Percentiles rank a stretch among this genome's conserved stretches.
phyloP scores from a whole-genome alignment of 2,329 filamentous ascomycete genomes.

The Dactylellina parvicollis region DNA sequence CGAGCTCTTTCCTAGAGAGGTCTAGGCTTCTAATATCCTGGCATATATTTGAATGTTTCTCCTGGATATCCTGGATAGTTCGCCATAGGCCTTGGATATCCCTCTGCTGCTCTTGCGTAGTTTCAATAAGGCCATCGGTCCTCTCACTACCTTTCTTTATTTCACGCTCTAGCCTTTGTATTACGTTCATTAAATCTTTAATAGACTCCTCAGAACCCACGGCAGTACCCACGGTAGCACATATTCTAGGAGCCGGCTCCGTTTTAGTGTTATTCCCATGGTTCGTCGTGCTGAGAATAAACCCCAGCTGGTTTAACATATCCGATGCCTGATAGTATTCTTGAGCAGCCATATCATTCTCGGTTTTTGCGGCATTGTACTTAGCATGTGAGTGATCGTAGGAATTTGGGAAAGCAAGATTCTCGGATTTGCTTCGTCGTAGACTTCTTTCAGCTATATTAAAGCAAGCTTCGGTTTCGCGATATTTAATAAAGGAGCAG shows the following conservation, averaged over 20 bases:
- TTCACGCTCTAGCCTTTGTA: background rate
- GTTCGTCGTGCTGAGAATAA: background rate
- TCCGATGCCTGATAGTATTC: background rate
- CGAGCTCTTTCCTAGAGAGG: background rate
- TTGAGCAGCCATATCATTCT: constrained; percentile 7
- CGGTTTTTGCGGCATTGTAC: constrained; percentile 8
- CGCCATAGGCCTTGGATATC: background rate
- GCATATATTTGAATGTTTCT: background rate
- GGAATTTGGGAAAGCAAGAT: background rate
- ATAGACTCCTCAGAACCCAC: background rate
- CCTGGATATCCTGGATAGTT: background rate
- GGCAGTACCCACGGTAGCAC: too few species aligned
- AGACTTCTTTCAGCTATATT: background rate
- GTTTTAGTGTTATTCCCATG: background rate
- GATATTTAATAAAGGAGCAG: constrained; percentile 5
- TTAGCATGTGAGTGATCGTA: constrained; percentile 2
- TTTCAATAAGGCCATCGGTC: background rate
- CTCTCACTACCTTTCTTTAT: constrained; percentile 7
- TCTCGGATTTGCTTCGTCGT: constrained; percentile 9
- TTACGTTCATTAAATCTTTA: background rate
- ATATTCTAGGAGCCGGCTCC: background rate
- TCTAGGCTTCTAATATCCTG: background rate
- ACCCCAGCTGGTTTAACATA: background rate
- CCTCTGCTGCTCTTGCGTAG: background rate
- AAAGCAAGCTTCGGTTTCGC: background rate